phyloP scores from a whole-genome alignment of 2,329 filamentous ascomycete species.

The Xylaria sp. region DNA sequence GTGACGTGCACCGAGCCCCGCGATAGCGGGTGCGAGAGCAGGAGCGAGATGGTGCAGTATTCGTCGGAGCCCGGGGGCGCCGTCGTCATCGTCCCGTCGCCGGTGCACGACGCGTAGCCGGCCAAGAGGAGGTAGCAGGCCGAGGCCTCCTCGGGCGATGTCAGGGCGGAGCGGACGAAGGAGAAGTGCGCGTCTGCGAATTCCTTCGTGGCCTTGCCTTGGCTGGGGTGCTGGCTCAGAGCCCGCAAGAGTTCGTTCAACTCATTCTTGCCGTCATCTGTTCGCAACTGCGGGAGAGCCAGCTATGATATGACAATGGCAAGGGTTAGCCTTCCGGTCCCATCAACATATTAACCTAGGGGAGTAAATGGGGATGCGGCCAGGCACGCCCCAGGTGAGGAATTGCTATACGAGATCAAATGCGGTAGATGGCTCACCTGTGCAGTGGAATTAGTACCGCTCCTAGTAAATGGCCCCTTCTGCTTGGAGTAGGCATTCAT shows the following conservation, averaged over 20 bases:
- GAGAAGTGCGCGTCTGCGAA: slow-evolving; percentile 2
- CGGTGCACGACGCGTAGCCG: background rate
- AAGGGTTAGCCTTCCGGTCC: no score
- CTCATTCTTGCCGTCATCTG: slow-evolving; percentile 37
- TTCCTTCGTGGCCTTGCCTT: background rate
- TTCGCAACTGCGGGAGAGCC: slow-evolving; percentile 20
- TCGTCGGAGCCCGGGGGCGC: background rate
- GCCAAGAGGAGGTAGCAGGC: slow-evolving; percentile 2
- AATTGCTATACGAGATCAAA: no score
- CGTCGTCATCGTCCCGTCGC: slow-evolving; percentile 1
- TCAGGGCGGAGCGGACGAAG: slow-evolving; percentile 12
- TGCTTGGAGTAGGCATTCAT: slow-evolving; percentile 28
- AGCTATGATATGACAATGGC: no score
- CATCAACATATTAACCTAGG: no score
- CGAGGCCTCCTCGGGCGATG: slow-evolving; percentile 1
- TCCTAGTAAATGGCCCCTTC: slow-evolving; percentile 26
- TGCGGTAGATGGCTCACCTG: no score
- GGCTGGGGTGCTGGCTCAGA: no score
- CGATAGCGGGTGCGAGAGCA: slow-evolving; percentile 20
- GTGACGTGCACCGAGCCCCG: slow-evolving; percentile 25
- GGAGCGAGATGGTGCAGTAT: slow-evolving; percentile 6
- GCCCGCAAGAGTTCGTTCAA: slow-evolving; percentile 33
- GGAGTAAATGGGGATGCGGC: no score
- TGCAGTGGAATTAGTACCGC: slow-evolving; percentile 24
- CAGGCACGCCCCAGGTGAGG: no score